phyloP scores from a whole-genome alignment of 805 yeast genomes.

The Yarrowia yakushimensis region DNA sequence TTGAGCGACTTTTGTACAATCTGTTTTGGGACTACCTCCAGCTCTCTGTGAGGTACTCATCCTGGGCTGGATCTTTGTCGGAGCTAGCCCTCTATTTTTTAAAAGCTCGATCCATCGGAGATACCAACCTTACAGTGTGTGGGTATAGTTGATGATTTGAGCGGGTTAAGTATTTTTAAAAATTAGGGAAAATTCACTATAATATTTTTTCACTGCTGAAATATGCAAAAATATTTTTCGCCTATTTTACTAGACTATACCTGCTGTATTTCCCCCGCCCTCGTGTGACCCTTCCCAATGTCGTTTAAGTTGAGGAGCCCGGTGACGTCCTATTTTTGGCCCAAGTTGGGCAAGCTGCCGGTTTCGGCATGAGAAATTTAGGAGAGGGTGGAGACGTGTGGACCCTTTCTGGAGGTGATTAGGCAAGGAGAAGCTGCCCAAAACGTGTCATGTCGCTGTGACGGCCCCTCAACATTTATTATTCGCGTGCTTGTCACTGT shows the following conservation, averaged over 20 bases:
- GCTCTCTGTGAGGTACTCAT: too few species aligned
- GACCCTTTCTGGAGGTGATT: background rate
- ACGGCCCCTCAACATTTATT: background rate
- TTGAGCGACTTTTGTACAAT: background rate
- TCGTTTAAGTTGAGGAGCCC: background rate
- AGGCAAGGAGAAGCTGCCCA: background rate
- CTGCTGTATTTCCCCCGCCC: too few species aligned
- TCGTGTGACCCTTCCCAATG: too few species aligned
- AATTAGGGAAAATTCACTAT: too few species aligned
- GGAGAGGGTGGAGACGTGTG: background rate
- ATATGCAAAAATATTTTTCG: too few species aligned
- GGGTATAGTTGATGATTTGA: background rate
- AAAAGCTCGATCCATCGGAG: background rate
- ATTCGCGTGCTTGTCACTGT: too few species aligned
- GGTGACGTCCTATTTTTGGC: slow-evolving; percentile 13
- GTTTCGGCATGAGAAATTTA: background rate
- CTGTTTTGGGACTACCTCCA: background rate
- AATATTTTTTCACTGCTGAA: too few species aligned
- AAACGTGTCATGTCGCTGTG: background rate
- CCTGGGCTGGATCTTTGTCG: background rate
- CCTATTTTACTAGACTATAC: background rate
- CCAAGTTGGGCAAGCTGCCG: slow-evolving; percentile 11
- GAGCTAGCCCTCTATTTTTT: background rate
- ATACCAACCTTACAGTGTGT: background rate
- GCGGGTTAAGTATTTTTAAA: background rate